A percentile compares a stretch with the other conserved stretches of the same genome.
phyloP scores from a whole-genome alignment of 1,284 basidiomycete genomes.

The Heterobasidion occidentale region DNA sequence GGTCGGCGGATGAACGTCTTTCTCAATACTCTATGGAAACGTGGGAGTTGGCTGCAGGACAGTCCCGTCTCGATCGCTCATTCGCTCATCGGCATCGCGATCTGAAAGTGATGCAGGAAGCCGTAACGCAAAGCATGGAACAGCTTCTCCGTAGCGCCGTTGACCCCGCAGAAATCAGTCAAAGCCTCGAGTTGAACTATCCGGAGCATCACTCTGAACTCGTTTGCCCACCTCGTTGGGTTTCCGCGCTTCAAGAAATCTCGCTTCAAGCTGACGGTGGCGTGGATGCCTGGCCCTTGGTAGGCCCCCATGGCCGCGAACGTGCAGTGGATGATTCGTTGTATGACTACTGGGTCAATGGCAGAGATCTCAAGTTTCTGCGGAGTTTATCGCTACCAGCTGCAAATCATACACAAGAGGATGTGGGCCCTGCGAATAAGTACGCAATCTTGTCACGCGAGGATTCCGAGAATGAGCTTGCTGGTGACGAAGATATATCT shows the following conservation, averaged over 20 bases:
- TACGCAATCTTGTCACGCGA: neutral
- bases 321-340: neutral
- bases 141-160: slow-evolving; percentile 13
- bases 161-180: slow-evolving; percentile 10
- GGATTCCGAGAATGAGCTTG: neutral
- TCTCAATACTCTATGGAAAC: slow-evolving; percentile 14
- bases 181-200: slow-evolving; percentile 9
- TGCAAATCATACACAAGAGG: neutral
- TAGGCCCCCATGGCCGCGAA: neutral
- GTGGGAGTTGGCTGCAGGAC: slow-evolving; percentile 5
- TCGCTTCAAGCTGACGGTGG: slow-evolving; percentile 9
- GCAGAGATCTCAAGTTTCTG: neutral
- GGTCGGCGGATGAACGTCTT: slow-evolving; percentile 6
- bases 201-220: slow-evolving; percentile 11
- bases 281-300: slow-evolving; percentile 13
- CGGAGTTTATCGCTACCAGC: neutral
- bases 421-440: neutral
- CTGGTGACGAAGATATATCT: neutral
- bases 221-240: slow-evolving; percentile 15
- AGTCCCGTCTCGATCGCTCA: slow-evolving; percentile 8
- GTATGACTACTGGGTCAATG: neutral
- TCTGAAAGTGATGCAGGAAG: slow-evolving; percentile 13
- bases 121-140: slow-evolving; percentile 12
- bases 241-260: slow-evolving; percentile 6
- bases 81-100: slow-evolving; percentile 8